Base-by-base conservation (phyloP, 495 filamentous ascomycete genomes). In the Aspergillus baeticus region DNA sequence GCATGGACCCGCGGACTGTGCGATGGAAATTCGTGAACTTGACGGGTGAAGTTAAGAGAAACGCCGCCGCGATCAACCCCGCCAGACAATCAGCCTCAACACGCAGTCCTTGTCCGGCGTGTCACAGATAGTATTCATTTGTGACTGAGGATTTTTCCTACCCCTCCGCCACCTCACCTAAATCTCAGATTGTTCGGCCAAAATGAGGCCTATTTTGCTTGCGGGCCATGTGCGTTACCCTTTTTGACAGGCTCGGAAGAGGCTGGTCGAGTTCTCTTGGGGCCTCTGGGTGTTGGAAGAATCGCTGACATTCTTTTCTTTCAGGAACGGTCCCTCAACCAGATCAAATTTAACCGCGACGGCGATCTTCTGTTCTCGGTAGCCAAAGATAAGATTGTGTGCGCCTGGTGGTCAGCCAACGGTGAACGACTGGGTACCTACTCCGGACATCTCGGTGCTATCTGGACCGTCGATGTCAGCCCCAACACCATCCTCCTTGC, bases 401-500 rank as follows among this genome's bases (percentile, higher is more conserved):
- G 92, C 79, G 91, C 83, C 58, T 97, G 93, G 92, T 96, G 84
- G 77, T 84, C 91, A 43, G 89, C 89, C 73, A 96, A 96, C 75
- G 92, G 92, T 76, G 92, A 96, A 80, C 86, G 92, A 59, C 81
- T 98, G 51, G 93, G 93, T 68, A 95, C 93, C 58, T 99, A 99
- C 76, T 84, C 89, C 67, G 94, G 94, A 67, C 94, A 99, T 80
- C 87, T 93, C 69, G 94, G 94, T 73, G 95, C 94, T 58, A 87
- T 99, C 73, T 99, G 94, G 94, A 96, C 92, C 52, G 89, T 99
- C 69, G 95, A 98, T 67, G 89, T 98, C 61, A 91, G 96, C 80
- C 92, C 94, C 59, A 94, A 91, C 65, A 91, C 89, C 60, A 90
- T 89, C 59, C 83, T 98, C 66, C 88, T 98, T 68, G 94, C 93